Conservation (phyloP, 2,329 filamentous ascomycete genomes). For the Talaromyces sp. region DNA sequence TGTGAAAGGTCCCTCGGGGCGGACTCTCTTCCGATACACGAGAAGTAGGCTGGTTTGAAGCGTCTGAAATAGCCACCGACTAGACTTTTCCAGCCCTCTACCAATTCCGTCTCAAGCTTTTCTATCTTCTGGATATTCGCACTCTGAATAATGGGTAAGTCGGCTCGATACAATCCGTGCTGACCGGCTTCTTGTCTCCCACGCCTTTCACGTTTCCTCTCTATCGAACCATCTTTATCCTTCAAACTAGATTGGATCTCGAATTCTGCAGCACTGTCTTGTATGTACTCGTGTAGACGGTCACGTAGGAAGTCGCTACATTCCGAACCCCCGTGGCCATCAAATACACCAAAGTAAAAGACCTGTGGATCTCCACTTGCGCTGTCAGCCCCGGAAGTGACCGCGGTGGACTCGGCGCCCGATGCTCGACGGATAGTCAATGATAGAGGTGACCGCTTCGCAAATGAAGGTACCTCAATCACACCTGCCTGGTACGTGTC, state of each 20-base stretch:
- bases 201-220: slow-evolving; percentile 21
- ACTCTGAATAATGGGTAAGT: slow-evolving; percentile 49
- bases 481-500: slow-evolving; percentile 93
- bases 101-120: slow-evolving; percentile 66
- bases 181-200: slow-evolving; percentile 4
- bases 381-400: slow-evolving; percentile 57
- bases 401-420: slow-evolving; percentile 27
- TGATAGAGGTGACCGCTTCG: slow-evolving; percentile 71
- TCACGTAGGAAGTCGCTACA: slow-evolving; percentile 85
- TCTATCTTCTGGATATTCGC: slow-evolving; percentile 61
- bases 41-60: slow-evolving; percentile 80
- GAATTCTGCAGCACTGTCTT: slow-evolving; percentile 73
- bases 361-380: slow-evolving; percentile 88
- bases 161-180: slow-evolving; percentile 13
- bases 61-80: slow-evolving; percentile 93
- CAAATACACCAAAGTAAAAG: slow-evolving; percentile 96
- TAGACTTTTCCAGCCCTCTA: slow-evolving; percentile 74
- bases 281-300: slow-evolving; percentile 82
- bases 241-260: slow-evolving; percentile 73
- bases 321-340: slow-evolving; percentile 87
- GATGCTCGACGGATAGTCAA: slow-evolving; percentile 43
- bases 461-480: slow-evolving; percentile 88
- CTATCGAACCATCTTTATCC: slow-evolving; percentile 23
- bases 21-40: slow-evolving; percentile 34
- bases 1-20: slow-evolving; percentile 34